These are phyloP conservation scores for Euphorbia lathyris DNA, from an alignment of 345 rosid species.

Conservation along the genomic window DNA sequence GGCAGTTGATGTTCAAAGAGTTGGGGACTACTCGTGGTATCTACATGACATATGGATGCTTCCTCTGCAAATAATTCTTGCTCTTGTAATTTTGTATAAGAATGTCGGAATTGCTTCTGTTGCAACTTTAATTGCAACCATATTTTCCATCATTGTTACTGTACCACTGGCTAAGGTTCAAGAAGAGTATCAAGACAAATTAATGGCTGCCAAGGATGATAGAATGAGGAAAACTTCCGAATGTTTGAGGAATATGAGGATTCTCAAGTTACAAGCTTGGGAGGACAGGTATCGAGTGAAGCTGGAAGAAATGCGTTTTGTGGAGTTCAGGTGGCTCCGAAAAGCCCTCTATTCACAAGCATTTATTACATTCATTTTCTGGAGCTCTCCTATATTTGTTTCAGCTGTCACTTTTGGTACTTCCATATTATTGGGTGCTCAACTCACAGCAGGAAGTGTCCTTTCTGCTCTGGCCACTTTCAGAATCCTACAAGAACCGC, in stretches of 20 bases:
- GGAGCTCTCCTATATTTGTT: constrained; percentile 99
- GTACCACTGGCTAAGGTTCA: constrained; percentile 85
- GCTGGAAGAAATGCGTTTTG: constrained; percentile 88
- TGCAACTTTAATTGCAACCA: constrained; percentile 89
- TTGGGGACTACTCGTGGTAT: constrained; percentile 98
- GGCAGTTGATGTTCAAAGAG: constrained; percentile 98
- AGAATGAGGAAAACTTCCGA: constrained; percentile 99
- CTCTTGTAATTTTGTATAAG: constrained; percentile 87
- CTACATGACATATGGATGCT: constrained; percentile 99
- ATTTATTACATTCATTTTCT: constrained; percentile 88
- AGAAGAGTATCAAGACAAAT: constrained; percentile 91
- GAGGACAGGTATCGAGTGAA: constrained; percentile 78
- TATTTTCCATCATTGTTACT: constrained; percentile 77
- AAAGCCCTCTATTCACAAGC: constrained; percentile 98
- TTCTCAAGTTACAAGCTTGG: constrained; percentile 98
- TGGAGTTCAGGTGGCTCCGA: constrained; percentile 88
- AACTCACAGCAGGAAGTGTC: constrained; percentile 96
- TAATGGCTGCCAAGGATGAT: constrained; percentile 98
- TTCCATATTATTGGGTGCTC: constrained; percentile 74
- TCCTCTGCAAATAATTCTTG: constrained; percentile 93
- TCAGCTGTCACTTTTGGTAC: constrained; percentile 92
- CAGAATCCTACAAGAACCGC: constrained; percentile 99
- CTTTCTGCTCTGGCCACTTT: constrained; percentile 99
- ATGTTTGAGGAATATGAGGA: constrained; percentile 97
- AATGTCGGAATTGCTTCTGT: constrained; percentile 94